A percentile compares a stretch with the other conserved stretches of the same genome.
phyloP scores from a whole-genome alignment of 495 filamentous ascomycete genomes.

The Aspergillus egyptiacus region DNA sequence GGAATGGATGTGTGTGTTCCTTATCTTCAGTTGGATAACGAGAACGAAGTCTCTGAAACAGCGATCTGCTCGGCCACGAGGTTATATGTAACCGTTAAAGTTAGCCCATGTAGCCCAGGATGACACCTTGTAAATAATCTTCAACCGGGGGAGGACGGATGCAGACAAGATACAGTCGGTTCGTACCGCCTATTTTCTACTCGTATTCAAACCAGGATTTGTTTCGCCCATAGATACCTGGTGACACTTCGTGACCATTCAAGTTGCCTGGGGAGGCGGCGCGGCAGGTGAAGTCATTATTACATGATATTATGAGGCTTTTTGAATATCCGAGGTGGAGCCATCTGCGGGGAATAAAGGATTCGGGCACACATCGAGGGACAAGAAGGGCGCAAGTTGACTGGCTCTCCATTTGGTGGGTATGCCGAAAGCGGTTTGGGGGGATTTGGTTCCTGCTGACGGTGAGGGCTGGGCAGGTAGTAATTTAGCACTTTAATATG shows the following conservation, averaged over 20 bases:
- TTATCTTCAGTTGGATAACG: no score
- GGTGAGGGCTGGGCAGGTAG: not conserved
- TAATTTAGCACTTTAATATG: conserved; percentile 9
- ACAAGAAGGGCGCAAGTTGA: conserved; percentile 2
- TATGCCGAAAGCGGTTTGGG: conserved; percentile 4
- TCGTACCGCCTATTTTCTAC: not conserved
- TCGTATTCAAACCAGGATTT: not conserved
- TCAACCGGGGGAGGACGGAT: no score
- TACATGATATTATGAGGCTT: conserved; percentile 1
- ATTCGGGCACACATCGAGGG: conserved; percentile 8
- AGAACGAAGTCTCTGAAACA: no score
- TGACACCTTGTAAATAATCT: no score
- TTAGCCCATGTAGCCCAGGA: no score
- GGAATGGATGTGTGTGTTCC: no score
- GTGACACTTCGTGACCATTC: no score
- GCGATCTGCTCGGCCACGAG: no score
- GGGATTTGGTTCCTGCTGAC: not conserved
- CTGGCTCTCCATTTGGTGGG: not conserved
- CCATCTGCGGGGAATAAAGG: conserved; percentile 8
- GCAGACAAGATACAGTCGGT: not conserved
- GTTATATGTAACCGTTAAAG: no score
- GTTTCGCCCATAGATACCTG: not conserved
- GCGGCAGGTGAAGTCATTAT: not conserved
- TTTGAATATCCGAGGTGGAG: not conserved
- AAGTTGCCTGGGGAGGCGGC: no score